These are phyloP conservation scores for Nemania sp. DNA, from an alignment of 2,329 filamentous ascomycete genomes.

Conservation along the genomic window DNA sequence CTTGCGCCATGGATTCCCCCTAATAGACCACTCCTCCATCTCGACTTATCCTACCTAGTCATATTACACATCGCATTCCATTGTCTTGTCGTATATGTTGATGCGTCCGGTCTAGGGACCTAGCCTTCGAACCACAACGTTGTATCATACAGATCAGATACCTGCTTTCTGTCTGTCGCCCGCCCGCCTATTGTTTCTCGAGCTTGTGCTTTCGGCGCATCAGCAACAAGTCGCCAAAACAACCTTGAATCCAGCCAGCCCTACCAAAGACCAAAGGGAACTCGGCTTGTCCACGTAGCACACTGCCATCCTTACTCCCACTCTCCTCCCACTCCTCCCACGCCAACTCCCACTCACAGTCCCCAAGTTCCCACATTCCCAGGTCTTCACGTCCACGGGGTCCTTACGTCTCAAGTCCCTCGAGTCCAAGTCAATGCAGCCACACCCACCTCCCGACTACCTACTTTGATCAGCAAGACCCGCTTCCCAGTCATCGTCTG, in stretches of 20 bases:
- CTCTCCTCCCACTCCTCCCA: neutral
- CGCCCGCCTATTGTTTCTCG: conserved; percentile 5
- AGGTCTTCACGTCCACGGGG: neutral
- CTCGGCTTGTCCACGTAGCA: conserved; percentile 32
- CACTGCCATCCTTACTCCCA: conserved; percentile 5
- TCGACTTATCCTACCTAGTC: conserved; percentile 16
- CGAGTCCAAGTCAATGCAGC: conserved; percentile 8
- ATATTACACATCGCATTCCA: neutral
- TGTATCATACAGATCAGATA: neutral
- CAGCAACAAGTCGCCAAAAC: conserved; percentile 20
- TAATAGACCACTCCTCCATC: conserved; percentile 22
- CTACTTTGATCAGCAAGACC: conserved; percentile 9
- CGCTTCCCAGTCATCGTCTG: neutral
- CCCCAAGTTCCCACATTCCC: too few relatives aligned
- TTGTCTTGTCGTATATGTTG: conserved; percentile 9
- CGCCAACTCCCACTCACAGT: too few relatives aligned
- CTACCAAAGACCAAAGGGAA: conserved; percentile 10
- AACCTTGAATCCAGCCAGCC: too few relatives aligned
- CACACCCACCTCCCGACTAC: neutral
- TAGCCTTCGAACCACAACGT: too few relatives aligned
- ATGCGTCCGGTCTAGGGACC: conserved; percentile 25
- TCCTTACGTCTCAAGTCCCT: neutral
- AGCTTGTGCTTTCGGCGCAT: neutral
- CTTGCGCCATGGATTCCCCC: conserved; percentile 33
- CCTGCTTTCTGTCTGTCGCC: conserved; percentile 26